These are phyloP conservation scores for Sanghuangporus sanghuang DNA, from an alignment of 1,284 basidiomycete genomes.

Conservation along the genomic window DNA sequence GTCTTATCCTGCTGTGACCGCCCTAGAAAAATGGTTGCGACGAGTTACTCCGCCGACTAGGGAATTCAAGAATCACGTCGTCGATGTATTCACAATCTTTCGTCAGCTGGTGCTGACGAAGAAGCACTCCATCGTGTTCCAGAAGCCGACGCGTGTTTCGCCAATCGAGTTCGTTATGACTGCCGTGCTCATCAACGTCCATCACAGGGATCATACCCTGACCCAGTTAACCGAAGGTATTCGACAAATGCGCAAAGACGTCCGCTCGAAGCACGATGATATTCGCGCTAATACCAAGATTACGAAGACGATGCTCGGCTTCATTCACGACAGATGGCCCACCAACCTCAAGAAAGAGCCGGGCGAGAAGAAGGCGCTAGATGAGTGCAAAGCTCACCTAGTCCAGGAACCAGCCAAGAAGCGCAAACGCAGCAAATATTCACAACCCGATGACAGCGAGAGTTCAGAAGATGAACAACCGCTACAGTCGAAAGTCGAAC, in stretches of 20 bases:
- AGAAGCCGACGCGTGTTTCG: constrained; percentile 48
- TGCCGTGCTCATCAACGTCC: constrained; percentile 35
- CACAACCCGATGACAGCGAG: not conserved
- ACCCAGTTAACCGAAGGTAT: constrained; percentile 47
- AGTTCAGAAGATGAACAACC: constrained; percentile 3
- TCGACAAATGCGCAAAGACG: constrained; percentile 43
- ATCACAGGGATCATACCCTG: constrained; percentile 35
- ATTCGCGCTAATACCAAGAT: constrained; percentile 54
- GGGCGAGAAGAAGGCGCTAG: constrained; percentile 1
- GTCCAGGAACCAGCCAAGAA: not conserved
- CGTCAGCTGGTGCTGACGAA: constrained; percentile 43
- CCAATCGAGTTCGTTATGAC: constrained; percentile 74
- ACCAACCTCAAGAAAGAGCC: constrained; percentile 3
- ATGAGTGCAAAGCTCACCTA: not conserved
- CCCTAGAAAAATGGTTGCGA: constrained; percentile 54
- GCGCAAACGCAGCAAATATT: not conserved
- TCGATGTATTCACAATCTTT: constrained; percentile 45
- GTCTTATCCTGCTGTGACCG: constrained; percentile 43
- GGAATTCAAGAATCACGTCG: constrained; percentile 45
- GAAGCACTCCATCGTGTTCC: constrained; percentile 39
- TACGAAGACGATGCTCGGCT: constrained; percentile 49
- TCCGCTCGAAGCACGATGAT: constrained; percentile 51
- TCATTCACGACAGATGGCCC: constrained; percentile 30
- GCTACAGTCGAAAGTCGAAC: constrained; percentile 3
- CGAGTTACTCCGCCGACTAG: constrained; percentile 38